Evolutionary conservation across 2,329 filamentous ascomycete species (phyloP).

Genomic region (Pseudocercospora macadamiae): DNA sequence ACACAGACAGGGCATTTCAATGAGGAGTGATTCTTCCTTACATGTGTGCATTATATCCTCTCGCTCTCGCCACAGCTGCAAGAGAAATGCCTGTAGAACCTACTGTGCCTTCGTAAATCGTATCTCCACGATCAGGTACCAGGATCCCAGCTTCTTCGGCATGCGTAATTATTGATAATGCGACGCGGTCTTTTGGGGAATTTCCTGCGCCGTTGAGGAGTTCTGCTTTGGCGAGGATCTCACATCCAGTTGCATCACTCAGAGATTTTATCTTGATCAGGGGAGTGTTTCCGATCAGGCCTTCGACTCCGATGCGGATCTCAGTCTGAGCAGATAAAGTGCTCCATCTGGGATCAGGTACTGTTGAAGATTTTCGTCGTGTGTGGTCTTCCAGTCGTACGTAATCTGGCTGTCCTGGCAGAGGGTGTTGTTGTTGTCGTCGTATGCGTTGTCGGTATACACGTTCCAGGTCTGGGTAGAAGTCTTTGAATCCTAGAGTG

Average conservation of each 20-base stretch:
- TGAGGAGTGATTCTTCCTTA: conserved; percentile 40
- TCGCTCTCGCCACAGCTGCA: conserved; percentile 82
- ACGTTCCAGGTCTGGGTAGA: conserved; percentile 74
- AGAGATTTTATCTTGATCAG: conserved; percentile 84
- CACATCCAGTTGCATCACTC: conserved; percentile 82
- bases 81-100: conserved; percentile 96
- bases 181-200: conserved; percentile 93
- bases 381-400: conserved; percentile 38
- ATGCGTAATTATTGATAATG: conserved; percentile 80
- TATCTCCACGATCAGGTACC: conserved; percentile 80
- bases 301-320: conserved; percentile 81
- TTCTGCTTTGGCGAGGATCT: conserved; percentile 91
- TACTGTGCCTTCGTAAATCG: conserved; percentile 95
- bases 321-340: conserved; percentile 25
- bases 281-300: conserved; percentile 90
- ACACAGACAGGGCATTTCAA: conserved; percentile 9
- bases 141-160: conserved; percentile 80
- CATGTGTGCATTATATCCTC: conserved; percentile 91
- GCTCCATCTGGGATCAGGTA: conserved; percentile 14
- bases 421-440: conserved; percentile 29
- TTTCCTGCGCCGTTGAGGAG: conserved; percentile 94
- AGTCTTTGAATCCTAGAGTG: conserved; percentile 76
- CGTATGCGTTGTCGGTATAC: conserved; percentile 57
- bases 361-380: conserved; percentile 12
- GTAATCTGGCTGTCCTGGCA: conserved; percentile 31